Evolutionary conservation across 2,329 filamentous ascomycete genomes (phyloP), one percentile per base, ranked within the genome.

Genomic region (Ceratocystis diversiconidia): DNA sequence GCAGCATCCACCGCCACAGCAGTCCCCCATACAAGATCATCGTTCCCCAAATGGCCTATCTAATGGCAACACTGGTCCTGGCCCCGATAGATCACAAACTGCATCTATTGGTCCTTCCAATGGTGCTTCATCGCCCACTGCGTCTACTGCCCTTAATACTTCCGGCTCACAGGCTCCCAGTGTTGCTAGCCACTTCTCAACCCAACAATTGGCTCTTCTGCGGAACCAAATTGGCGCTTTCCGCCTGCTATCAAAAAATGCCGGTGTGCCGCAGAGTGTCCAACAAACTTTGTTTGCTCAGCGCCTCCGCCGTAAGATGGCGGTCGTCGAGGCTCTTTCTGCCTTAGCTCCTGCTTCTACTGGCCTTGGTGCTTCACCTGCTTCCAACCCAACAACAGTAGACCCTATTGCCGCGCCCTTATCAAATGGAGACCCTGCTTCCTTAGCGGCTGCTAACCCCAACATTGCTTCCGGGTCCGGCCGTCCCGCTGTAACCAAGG

Each of bases 181-280:
- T 62, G 70, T 75, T n/a, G 75, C 75, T 25, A 80, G 81, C 62
- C 85, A 85, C 68, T 92, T 96, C 73, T 86, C 85, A 12, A 82
- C 83, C 28, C 88, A 94, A 66, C 94, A 99, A 73, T 78, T 96
- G 59, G 80, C 82, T 28, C 84, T 89, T 55, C 78, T 99, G 8
- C 82, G 90, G 68, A 86, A 89, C 69, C 94, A 99, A 74, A 96
- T 97, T 62, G 82, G 87, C 70, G 92, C 92, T 0, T 97, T 96
- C 76, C 95, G 95, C 75, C 82, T 91, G 70, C 80, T 99, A 3
- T 87, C 89, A 4, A 95, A 94, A 75, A 96, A 96, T 70, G 80
- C 88, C 15, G 87, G 91, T 0, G 84, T 97, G 2, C 90, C 92
- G 0, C 76, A 83, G 36, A 82, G 84, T 68, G 82, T 96, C 69